Evolutionary conservation across 805 yeast genomes (phyloP).

Genomic region (Cyberlindnera meyerae): DNA sequence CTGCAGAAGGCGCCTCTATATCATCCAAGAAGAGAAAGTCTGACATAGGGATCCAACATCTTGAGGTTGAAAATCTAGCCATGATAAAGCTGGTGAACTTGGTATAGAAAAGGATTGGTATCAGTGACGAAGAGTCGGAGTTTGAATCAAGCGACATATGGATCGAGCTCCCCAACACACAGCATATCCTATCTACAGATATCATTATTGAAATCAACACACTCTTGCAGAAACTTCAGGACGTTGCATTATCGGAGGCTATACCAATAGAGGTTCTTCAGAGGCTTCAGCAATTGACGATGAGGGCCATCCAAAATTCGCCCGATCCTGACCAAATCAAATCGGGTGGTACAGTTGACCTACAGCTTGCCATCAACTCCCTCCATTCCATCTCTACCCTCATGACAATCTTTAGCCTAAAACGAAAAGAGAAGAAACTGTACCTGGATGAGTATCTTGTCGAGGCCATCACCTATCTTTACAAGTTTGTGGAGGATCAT

Average conservation of each 20-base stretch:
- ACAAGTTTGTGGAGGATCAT: conserved; percentile 29
- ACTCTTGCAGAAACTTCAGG: conserved; percentile 17
- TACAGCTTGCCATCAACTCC: conserved; percentile 7
- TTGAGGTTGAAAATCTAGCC: conserved; percentile 15
- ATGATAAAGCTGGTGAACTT: conserved; percentile 6
- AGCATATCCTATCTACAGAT: conserved; percentile 17
- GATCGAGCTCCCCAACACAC: conserved; percentile 22
- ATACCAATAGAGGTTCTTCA: conserved; percentile 26
- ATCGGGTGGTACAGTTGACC: conserved; percentile 1
- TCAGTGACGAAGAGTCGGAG: conserved; percentile 27
- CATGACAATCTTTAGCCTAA: conserved; percentile 37
- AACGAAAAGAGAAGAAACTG: conserved; percentile 38
- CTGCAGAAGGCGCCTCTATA: background rate
- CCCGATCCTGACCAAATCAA: conserved; percentile 19
- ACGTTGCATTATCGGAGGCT: conserved; percentile 8
- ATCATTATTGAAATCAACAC: conserved; percentile 22
- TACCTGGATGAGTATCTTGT: conserved; percentile 41
- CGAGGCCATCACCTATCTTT: conserved; percentile 37
- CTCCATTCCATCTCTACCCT: conserved; percentile 27
- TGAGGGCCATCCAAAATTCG: conserved; percentile 25
- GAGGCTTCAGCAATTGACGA: conserved; percentile 31
- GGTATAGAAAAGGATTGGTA: conserved; percentile 12
- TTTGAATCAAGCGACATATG: conserved; percentile 23
- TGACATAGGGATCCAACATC: conserved; percentile 13
- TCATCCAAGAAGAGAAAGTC: conserved; percentile 16